These are phyloP conservation scores for Bimuria novae-zelandiae DNA, from an alignment of 2,329 filamentous ascomycete species.

Conservation along the genomic window DNA sequence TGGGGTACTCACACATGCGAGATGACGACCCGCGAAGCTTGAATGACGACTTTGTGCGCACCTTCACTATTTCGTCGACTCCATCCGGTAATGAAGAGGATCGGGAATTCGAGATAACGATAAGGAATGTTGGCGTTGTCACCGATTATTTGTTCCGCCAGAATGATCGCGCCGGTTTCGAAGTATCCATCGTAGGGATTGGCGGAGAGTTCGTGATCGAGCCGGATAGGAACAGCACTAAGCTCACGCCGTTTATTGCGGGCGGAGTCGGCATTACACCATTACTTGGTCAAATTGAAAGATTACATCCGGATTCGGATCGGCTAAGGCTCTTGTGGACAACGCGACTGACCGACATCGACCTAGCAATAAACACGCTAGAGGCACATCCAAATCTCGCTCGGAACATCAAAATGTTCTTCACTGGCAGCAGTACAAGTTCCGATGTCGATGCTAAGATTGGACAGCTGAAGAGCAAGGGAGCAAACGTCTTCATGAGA, in stretches of 20 bases:
- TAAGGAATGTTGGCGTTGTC: slow-evolving; percentile 69
- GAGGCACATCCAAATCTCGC: slow-evolving; percentile 58
- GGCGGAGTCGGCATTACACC: slow-evolving; percentile 86
- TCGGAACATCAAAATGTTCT: slow-evolving; percentile 61
- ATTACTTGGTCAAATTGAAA: slow-evolving; percentile 67
- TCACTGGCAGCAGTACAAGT: slow-evolving; percentile 57
- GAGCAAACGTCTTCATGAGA: slow-evolving; percentile 47
- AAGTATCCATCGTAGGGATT: slow-evolving; percentile 72
- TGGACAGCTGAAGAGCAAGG: slow-evolving; percentile 34
- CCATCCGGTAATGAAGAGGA: slow-evolving; percentile 40
- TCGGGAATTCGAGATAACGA: slow-evolving; percentile 72
- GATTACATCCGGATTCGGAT: slow-evolving; percentile 10
- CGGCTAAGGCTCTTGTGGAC: slow-evolving; percentile 70
- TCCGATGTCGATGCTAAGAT: slow-evolving; percentile 34
- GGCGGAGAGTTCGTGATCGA: slow-evolving; percentile 65
- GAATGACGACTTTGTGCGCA: slow-evolving; percentile 84
- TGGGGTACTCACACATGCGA: slow-evolving; percentile 81
- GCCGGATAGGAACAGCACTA: slow-evolving; percentile 34
- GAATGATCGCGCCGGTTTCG: slow-evolving; percentile 58
- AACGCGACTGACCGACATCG: slow-evolving; percentile 63
- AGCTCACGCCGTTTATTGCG: slow-evolving; percentile 67
- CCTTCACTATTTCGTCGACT: slow-evolving; percentile 76
- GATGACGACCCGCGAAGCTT: slow-evolving; percentile 77
- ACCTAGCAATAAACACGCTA: slow-evolving; percentile 65
- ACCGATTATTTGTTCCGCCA: slow-evolving; percentile 68